A percentile compares a stretch with the other conserved stretches of the same genome.
Evolutionary conservation across 2,329 filamentous ascomycete genomes (phyloP).

Genomic region (Stachybotrys chartarum): DNA sequence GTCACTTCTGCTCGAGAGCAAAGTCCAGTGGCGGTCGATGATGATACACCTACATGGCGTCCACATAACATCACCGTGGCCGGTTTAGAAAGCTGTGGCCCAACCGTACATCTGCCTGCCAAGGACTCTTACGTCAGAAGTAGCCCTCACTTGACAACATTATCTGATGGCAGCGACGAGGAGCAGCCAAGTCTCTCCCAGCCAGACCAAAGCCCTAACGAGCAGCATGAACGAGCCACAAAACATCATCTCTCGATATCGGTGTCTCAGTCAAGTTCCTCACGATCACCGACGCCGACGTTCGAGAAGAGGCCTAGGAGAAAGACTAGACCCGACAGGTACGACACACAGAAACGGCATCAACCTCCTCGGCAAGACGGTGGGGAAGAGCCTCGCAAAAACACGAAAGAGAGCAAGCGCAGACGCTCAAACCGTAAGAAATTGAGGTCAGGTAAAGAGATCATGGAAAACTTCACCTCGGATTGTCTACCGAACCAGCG

Average conservation of each 20-base stretch:
- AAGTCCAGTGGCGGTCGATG: background rate
- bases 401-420: conserved; percentile 1
- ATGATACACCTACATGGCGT: background rate
- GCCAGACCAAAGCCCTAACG: background rate
- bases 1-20: background rate
- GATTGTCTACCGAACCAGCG: conserved; percentile 37
- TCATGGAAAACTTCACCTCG: conserved; percentile 51
- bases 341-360: conserved; percentile 34
- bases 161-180: background rate
- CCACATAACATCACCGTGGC: background rate
- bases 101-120: background rate
- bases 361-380: background rate
- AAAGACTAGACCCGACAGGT: conserved; percentile 50
- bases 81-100: background rate
- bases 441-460: conserved; percentile 31
- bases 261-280: background rate
- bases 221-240: background rate
- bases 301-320: conserved; percentile 46
- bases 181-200: background rate
- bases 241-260: background rate
- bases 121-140: background rate
- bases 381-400: background rate
- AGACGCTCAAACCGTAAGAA: conserved; percentile 15
- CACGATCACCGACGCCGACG: background rate
- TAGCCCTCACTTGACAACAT: background rate